Evolutionary conservation across 306 rosid genomes (phyloP), one percentile per base, ranked within the genome.

Genomic region (Medicago lupulina): DNA sequence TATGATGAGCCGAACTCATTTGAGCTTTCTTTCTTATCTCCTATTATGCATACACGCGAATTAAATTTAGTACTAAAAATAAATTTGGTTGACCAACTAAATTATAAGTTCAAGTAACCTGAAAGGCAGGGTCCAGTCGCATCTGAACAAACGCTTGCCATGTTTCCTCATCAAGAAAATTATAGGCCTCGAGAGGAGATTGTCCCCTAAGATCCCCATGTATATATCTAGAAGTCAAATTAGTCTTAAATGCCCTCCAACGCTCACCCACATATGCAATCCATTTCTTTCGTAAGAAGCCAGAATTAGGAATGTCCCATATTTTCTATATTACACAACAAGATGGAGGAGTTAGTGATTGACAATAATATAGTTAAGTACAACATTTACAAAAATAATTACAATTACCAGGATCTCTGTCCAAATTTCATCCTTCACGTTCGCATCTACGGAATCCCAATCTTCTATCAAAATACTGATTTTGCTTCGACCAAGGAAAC

Each of bases 221-320:
- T 31, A 61, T 38, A 61, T 61, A 61, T 61, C 18, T 61, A 38
- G 19, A 23, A 15, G 44, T 61, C 21, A 61, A 34, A 61, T 8
- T 2, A 31, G 67, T 61, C 67, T 61, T 61, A 15, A 61, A 61
- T 31, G 12, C 43, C 14, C 67, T 61, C 67, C 67, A 61, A 31
- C 67, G 67, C 6, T 61, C 67, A 15, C 67, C 67, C 7, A 13
- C 21, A 14, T 61, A 61, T 3, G 67, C 16, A 36, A 61, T 34
- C 67, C 18, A 61, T 34, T 31, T 61, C 43, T 61, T 61, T 61
- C 41, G 41, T 1, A 61, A 31, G 44, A 61, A 61, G 13, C 43
- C 67, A 4, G 67, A 61, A 61, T 61, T 31, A 61, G 44, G 67
- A 61, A 61, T n/a, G 34, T 61, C 67, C 67, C 67, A 61, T 61